These are phyloP conservation scores for Trypanosomatidae sp. DNA, from an alignment of 208 protist genomes.

Conservation along the genomic window DNA sequence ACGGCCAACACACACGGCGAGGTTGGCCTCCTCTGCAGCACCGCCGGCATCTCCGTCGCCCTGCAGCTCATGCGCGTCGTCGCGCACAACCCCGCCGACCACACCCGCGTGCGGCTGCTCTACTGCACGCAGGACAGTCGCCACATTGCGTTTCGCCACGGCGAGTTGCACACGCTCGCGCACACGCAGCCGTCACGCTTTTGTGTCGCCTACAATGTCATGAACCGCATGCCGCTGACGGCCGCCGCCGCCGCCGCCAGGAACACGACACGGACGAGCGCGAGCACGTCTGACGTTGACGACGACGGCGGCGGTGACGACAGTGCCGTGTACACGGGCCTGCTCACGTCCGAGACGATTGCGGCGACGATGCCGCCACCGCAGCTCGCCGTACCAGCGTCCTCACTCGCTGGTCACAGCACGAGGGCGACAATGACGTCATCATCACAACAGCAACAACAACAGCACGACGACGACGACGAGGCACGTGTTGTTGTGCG, in stretches of 20 bases:
- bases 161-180: conserved; percentile 25
- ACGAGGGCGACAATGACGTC: no score
- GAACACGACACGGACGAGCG: no score
- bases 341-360: conserved; percentile 3
- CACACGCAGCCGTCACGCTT: conserved; percentile 22
- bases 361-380: conserved; percentile 2
- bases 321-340: conserved; percentile 5
- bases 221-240: conserved; percentile 5
- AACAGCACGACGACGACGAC: no score
- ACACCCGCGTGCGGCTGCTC: conserved; percentile 32
- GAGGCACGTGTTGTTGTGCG: no score
- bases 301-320: no score
- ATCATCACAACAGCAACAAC: no score
- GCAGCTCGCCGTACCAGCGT: no score
- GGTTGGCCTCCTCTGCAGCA: conserved; percentile 62
- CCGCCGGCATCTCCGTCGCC: conserved; percentile 55
- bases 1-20: conserved; percentile 27
- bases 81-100: conserved; percentile 25
- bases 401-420: no score
- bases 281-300: no score
- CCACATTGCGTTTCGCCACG: conserved; percentile 40
- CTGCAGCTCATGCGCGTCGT: conserved; percentile 76
- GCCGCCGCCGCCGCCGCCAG: no score
- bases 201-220: conserved; percentile 45
- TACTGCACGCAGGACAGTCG: conserved; percentile 56